Base-by-base conservation (phyloP, 805 yeast species). In the Candida ipomoeae region DNA sequence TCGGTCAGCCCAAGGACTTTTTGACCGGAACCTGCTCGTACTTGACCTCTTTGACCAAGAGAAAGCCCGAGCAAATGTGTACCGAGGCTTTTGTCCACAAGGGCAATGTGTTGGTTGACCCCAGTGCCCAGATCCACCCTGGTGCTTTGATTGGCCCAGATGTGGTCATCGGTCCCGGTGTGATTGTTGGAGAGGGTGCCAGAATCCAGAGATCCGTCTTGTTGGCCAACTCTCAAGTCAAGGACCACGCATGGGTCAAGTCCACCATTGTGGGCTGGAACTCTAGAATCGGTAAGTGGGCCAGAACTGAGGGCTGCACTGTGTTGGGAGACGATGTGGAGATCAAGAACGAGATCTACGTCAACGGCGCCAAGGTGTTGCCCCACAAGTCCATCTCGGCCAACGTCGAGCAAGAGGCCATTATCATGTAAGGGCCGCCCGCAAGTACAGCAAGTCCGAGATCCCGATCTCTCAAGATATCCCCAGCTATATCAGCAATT, bases 1-100 rank as follows among this genome's bases (percentile, higher is more conserved):
- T 94, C 62, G 99, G 99, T 74, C 99, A 94, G 81, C 99, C 99
- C 82, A 94, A 92, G 83, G 99, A 94, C 77, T 94, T 90, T 85
- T 77, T 94, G 59, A 84, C 96, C 53, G 99, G 99, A 73, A 89
- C 97, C 65, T 84, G 90, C 62, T 79, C 92, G 58, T 94, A 91
- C 81, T 81, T 94, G 72, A 80, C 87, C 70, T 85, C 98, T 50
- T 77, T 90, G 67, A 73, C 92, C 63, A 87, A 87, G 83, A 89
- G 85, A 75, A 68, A 75, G 61, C 87, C 97, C 57, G 80, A 80
- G 62, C 68, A 75, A 60, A 83, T 91, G 68, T 81, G 84, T 54
- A 66, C 71, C 51, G 92, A 83, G 69, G 81, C 79, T 54, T 88
- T 77, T 73, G 86, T 89, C 60, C 85, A 84, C 74, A 92, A 91